Evolutionary conservation across 202 grass and related monocot species (phyloP), one percentile per base, ranked within the genome.

Genomic region (Setaria italica): DNA sequence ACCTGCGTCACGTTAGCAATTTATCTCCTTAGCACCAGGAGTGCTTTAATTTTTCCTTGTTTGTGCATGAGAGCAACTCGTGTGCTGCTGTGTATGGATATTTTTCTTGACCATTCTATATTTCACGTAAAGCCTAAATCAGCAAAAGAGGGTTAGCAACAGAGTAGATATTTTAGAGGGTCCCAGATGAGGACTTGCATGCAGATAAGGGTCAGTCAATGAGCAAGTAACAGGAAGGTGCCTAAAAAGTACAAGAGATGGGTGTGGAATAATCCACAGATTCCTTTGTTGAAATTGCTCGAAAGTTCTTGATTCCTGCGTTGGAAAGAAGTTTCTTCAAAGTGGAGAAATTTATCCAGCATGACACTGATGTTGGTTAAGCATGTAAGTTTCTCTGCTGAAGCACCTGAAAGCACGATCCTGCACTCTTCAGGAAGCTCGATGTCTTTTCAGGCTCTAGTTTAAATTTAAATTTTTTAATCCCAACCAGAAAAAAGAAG

Each of bases 151-250:
- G 6, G 1, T 3, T 53, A 51, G 14, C 3, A 34, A 51, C 47
- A 34, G 16, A 45, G 19, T 43, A 69, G 37, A 57, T 76, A 76
- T 57, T 76, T 74, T 72, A 51, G 46, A 54, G 53, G 72, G 72
- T 74, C 5, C 34, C 17, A 55, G 50, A 76, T 9, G 33, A 76
- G 33, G 33, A 57, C 25, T 25, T 25, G 25, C 54, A 56, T 57
- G 50, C 39, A 37, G 73, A 39, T 57, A 56, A 57, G 72, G 14
- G 17, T 76, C 33, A 41, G 19, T 41, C 72, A 12, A 57, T 57
- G 51, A 57, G 51, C 73, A 76, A 76, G 33, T 33, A 51, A 57
- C 33, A 14, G 19, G 51, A 55, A 76, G 73, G 32, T 41, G 51
- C 33, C 50, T 76, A n/a, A 20, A 57, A 76, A 57, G 53, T 41